Percentiles rank a stretch among this genome's conserved stretches.
Evolutionary conservation across 441 rosid species (phyloP).

Genomic region (Jatropha podagrica): DNA sequence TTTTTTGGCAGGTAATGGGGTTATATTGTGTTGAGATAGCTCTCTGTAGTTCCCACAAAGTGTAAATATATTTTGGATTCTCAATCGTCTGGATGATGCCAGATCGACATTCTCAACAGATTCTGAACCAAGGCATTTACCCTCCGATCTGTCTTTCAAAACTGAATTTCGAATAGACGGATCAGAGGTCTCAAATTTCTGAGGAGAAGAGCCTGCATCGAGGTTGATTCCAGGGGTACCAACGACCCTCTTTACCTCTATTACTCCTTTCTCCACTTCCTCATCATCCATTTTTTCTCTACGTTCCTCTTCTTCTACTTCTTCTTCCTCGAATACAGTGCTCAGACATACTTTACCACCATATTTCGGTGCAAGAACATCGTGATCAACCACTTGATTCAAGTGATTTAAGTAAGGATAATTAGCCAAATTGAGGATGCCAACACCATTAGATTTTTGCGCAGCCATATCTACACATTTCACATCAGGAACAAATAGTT

Average conservation of each 20-base stretch:
- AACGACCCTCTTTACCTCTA: slow-evolving; percentile 62
- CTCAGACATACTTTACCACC: slow-evolving; percentile 61
- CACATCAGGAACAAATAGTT: slow-evolving; percentile 45
- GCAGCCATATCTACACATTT: slow-evolving; percentile 28
- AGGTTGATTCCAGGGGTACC: slow-evolving; percentile 21
- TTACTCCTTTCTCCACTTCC: slow-evolving; percentile 71
- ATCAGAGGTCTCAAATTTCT: slow-evolving; percentile 22
- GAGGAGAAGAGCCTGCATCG: slow-evolving; percentile 25
- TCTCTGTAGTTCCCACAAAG: slow-evolving; percentile 93
- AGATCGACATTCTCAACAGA: slow-evolving; percentile 35
- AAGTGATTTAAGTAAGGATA: slow-evolving; percentile 33
- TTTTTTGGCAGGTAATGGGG: slow-evolving; percentile 32
- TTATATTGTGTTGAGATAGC: slow-evolving; percentile 59
- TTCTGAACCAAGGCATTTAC: background rate
- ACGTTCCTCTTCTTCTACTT: slow-evolving; percentile 42
- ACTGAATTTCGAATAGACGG: slow-evolving; percentile 11
- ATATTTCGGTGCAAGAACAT: slow-evolving; percentile 39
- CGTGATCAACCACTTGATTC: slow-evolving; percentile 33
- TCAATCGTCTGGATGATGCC: slow-evolving; percentile 51
- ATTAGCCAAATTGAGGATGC: slow-evolving; percentile 28
- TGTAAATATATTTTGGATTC: slow-evolving; percentile 88
- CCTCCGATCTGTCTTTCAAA: background rate
- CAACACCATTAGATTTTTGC: slow-evolving; percentile 21
- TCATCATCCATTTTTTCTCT: slow-evolving; percentile 43
- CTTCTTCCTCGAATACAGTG: slow-evolving; percentile 95